Percentiles rank a stretch among this genome's conserved stretches.
phyloP scores from a whole-genome alignment of 768 basidiomycete species.

The Tephrocybe sp. region DNA sequence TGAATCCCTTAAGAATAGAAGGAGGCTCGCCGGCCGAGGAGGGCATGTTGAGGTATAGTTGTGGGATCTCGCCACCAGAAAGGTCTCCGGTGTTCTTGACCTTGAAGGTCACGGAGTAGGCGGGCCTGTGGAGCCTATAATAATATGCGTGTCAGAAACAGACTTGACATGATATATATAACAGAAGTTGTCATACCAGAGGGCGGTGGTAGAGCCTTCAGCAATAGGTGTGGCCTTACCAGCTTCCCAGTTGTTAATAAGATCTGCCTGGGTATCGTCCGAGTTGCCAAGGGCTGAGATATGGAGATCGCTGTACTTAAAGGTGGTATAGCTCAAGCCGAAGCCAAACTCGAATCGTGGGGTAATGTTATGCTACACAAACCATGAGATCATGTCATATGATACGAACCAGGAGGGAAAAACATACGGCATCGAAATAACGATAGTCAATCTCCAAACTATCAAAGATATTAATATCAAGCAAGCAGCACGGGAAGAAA shows the following conservation, averaged over 20 bases:
- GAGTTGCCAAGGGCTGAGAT: constrained; percentile 39
- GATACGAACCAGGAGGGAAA: constrained; percentile 9
- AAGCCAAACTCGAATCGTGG: constrained; percentile 91
- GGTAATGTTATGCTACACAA: constrained; percentile 54
- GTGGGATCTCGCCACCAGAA: constrained; percentile 73
- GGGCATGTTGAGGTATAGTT: constrained; percentile 74
- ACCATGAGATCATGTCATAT: constrained; percentile 9
- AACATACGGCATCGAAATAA: constrained; percentile 62
- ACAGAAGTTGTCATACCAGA: constrained; percentile 40
- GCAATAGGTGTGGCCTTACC: constrained; percentile 53
- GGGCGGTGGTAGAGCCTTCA: constrained; percentile 57
- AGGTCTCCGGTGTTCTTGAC: constrained; percentile 62
- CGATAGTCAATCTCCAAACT: constrained; percentile 71
- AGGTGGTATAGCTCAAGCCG: constrained; percentile 83
- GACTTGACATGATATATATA: background rate
- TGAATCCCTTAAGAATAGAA: constrained; percentile 68
- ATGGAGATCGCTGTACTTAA: constrained; percentile 62
- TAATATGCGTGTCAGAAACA: background rate
- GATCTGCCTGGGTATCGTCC: constrained; percentile 33
- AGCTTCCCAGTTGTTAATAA: constrained; percentile 51
- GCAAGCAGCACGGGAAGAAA: background rate
- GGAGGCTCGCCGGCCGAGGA: constrained; percentile 65
- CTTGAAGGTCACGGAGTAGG: constrained; percentile 58
- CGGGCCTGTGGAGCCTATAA: constrained; percentile 62
- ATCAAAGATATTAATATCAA: background rate